Evolutionary conservation across 1,284 basidiomycete genomes (phyloP).

Genomic region (Trichosporon coremiiforme): DNA sequence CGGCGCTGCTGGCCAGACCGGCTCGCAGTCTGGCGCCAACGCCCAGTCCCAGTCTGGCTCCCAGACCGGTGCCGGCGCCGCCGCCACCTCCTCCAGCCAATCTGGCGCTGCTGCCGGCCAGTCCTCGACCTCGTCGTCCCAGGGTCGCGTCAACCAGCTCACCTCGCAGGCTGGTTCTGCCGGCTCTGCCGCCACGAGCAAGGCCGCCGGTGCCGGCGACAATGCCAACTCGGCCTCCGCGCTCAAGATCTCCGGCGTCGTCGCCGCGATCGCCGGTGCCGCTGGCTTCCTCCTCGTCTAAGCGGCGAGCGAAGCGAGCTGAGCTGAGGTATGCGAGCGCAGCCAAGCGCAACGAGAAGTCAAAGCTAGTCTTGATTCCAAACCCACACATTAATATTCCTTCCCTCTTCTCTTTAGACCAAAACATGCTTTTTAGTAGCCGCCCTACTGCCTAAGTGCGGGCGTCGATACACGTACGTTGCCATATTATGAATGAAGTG

Average conservation of each 20-base stretch:
- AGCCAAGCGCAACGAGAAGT: background rate
- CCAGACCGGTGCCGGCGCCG: too few species aligned
- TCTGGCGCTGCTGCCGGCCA: constrained; percentile 1
- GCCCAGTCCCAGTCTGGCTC: too few species aligned
- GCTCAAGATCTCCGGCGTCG: constrained; percentile 8
- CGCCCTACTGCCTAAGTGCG: background rate
- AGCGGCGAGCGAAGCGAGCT: background rate
- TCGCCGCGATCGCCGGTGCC: constrained; percentile 22
- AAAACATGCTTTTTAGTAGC: constrained; percentile 10
- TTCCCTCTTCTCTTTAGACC: background rate
- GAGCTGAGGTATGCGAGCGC: too few species aligned
- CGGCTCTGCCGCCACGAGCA: constrained; percentile 14
- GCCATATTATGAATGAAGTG: constrained; percentile 14
- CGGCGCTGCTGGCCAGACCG: too few species aligned
- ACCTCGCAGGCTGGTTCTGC: constrained; percentile 16
- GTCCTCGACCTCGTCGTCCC: constrained; percentile 19
- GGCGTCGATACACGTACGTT: constrained; percentile 3
- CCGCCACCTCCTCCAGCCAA: too few species aligned
- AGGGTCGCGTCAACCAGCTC: constrained; percentile 5
- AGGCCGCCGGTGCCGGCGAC: background rate
- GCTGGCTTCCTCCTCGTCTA: constrained; percentile 30
- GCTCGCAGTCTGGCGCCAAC: too few species aligned
- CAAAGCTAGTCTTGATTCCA: too few species aligned
- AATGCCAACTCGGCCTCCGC: constrained; percentile 4
- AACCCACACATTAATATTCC: background rate